Percentiles rank a stretch among this genome's conserved stretches.
These are phyloP conservation scores for Colletotrichum falcatum DNA, from an alignment of 2,329 filamentous ascomycete species.

Conservation along the genomic window DNA sequence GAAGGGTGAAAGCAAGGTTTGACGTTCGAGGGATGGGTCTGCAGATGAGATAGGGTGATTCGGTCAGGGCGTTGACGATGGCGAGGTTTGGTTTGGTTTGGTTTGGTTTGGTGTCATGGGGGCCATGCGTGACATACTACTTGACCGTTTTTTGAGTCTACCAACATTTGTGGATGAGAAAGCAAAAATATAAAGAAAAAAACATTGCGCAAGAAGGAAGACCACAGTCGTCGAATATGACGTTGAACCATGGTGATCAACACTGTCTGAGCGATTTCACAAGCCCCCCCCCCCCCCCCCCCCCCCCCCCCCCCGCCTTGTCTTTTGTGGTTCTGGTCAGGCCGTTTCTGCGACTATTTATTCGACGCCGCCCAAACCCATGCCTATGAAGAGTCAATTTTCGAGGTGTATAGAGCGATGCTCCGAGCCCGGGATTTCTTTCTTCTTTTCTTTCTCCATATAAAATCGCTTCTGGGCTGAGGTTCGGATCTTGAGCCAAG, in stretches of 20 bases:
- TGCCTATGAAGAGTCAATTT: no score
- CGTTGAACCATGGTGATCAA: not conserved
- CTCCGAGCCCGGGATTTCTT: no score
- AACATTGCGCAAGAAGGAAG: not conserved
- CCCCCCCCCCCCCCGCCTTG: not conserved
- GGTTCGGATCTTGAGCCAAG: not conserved
- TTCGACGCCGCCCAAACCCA: not conserved
- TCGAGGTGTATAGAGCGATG: not conserved
- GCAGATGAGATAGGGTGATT: not conserved
- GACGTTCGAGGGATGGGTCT: not conserved
- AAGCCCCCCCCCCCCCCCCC: no score
- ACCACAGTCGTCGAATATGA: not conserved
- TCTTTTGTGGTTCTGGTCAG: not conserved
- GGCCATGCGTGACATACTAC: no score
- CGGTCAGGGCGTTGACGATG: not conserved
- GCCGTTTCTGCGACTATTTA: not conserved
- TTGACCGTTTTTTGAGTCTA: not conserved
- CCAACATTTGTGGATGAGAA: not conserved
- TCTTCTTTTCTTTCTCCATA: not conserved
- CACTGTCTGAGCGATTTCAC: not conserved
- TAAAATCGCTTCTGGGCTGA: not conserved
- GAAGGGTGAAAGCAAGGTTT: slow-evolving; percentile 52
- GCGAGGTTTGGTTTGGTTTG: not conserved
- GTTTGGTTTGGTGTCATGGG: not conserved
- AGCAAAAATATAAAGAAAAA: no score